Evolutionary conservation across 1,284 basidiomycete species (phyloP).

Genomic region (Ceratobasidium sp.): DNA sequence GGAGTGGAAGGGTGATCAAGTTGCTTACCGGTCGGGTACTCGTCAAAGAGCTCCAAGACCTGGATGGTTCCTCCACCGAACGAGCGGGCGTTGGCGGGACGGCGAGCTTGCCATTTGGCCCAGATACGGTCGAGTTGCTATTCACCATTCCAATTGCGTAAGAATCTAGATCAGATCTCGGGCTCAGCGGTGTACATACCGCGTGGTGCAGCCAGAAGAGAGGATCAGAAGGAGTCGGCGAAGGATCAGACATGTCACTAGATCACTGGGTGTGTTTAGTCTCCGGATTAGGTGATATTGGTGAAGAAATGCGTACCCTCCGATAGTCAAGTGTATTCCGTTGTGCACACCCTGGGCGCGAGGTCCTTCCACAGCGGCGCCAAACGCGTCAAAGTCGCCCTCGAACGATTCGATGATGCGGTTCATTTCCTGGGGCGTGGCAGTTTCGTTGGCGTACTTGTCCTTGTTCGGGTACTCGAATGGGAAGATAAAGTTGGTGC

Average conservation of each 20-base stretch:
- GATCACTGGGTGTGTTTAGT: background rate
- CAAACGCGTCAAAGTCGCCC: slow-evolving; percentile 42
- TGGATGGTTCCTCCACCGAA: slow-evolving; percentile 38
- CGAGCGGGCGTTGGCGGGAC: slow-evolving; percentile 40
- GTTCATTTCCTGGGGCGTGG: slow-evolving; percentile 41
- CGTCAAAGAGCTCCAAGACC: slow-evolving; percentile 26
- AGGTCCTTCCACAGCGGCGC: slow-evolving; percentile 37
- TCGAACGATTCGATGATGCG: slow-evolving; percentile 31
- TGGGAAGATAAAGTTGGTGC: slow-evolving; percentile 43
- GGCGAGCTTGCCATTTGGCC: slow-evolving; percentile 42
- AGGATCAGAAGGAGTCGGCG: slow-evolving; percentile 42
- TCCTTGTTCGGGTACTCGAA: slow-evolving; percentile 40
- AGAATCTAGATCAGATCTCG: background rate
- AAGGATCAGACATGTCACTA: slow-evolving; percentile 40
- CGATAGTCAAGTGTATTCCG: slow-evolving; percentile 32
- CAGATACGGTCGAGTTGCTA: slow-evolving; percentile 44
- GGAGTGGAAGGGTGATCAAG: background rate
- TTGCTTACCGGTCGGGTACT: slow-evolving; percentile 33
- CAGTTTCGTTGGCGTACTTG: slow-evolving; percentile 37
- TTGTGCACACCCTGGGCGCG: slow-evolving; percentile 45
- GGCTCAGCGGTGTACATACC: background rate
- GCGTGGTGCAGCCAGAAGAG: slow-evolving; percentile 36
- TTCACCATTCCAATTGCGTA: background rate
- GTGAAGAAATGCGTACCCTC: background rate
- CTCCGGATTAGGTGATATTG: too few relatives aligned